Percentiles rank a stretch among this genome's conserved stretches.
Evolutionary conservation across 441 rosid species (phyloP).

Genomic region (Pelargonium myrrhifolium): DNA sequence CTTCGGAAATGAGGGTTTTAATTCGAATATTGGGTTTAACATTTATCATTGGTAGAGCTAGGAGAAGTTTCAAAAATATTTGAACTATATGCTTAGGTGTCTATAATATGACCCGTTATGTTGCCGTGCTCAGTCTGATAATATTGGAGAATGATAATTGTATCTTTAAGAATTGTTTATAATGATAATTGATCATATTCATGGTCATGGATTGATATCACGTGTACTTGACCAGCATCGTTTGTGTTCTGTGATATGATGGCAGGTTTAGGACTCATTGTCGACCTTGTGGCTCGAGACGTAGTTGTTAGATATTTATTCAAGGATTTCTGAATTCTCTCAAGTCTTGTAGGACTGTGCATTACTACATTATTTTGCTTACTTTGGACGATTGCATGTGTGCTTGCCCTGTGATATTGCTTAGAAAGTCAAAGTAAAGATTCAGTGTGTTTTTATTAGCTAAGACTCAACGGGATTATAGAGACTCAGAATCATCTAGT

Average conservation of each 20-base stretch:
- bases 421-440: constrained; percentile 24
- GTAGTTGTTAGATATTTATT: constrained; percentile 23
- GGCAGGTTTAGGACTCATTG: constrained; percentile 50
- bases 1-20: too few species aligned
- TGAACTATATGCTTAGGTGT: background rate
- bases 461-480: constrained; percentile 25
- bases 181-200: constrained; percentile 10
- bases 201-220: constrained; percentile 8
- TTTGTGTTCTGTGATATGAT: constrained; percentile 23
- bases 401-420: too few species aligned
- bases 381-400: constrained; percentile 25
- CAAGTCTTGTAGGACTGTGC: constrained; percentile 25
- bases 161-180: background rate
- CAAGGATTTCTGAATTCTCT: constrained; percentile 26
- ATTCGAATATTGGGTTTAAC: too few species aligned
- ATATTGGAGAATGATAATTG: background rate
- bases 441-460: constrained; percentile 37
- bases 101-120: background rate
- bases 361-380: constrained; percentile 21
- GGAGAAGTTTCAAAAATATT: background rate
- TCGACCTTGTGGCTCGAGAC: constrained; percentile 26
- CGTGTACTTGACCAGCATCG: constrained; percentile 17
- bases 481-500: constrained; percentile 45
- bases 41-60: background rate
- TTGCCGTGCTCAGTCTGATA: background rate